Percentiles rank a stretch among this genome's conserved stretches.
Conservation (phyloP, 768 basidiomycete genomes). For the Heimioporus sp. region DNA sequence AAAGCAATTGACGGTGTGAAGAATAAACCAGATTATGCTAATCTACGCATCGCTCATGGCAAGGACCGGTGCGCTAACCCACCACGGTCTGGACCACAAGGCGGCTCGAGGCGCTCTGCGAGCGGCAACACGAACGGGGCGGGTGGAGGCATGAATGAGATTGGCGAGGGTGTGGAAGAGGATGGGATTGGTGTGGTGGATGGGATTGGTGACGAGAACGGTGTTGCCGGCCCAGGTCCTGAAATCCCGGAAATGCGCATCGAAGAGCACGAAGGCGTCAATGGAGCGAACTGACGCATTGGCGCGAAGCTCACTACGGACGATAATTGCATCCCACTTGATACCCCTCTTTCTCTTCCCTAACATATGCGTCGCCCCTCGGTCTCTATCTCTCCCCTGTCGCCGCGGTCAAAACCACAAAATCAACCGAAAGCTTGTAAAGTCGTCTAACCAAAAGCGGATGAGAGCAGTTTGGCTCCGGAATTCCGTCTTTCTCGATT, state of each 20-base stretch:
- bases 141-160: constrained; percentile 10
- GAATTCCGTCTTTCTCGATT: constrained; percentile 28
- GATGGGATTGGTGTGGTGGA: constrained; percentile 19
- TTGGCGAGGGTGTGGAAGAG: constrained; percentile 23
- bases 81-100: constrained; percentile 80
- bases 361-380: constrained; percentile 24
- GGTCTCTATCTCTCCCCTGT: constrained; percentile 10
- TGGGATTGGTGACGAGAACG: constrained; percentile 24
- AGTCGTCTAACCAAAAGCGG: constrained; percentile 35
- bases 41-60: constrained; percentile 89
- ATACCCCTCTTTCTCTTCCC: constrained; percentile 25
- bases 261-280: constrained; percentile 32
- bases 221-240: constrained; percentile 21
- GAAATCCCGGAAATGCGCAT: constrained; percentile 44
- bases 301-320: constrained; percentile 18
- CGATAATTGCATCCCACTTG: constrained; percentile 30
- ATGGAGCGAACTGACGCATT: constrained; percentile 20
- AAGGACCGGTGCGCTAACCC: constrained; percentile 96
- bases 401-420: constrained; percentile 23
- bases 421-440: constrained; percentile 33
- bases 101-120: constrained; percentile 51
- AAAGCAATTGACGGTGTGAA: constrained; percentile 98
- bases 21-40: constrained; percentile 85
- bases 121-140: constrained; percentile 35
- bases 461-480: constrained; percentile 47